A percentile compares a stretch with the other conserved stretches of the same genome.
These are phyloP conservation scores for Nicotiana otophora DNA, from an alignment of 257 asterid genomes.

Conservation along the genomic window DNA sequence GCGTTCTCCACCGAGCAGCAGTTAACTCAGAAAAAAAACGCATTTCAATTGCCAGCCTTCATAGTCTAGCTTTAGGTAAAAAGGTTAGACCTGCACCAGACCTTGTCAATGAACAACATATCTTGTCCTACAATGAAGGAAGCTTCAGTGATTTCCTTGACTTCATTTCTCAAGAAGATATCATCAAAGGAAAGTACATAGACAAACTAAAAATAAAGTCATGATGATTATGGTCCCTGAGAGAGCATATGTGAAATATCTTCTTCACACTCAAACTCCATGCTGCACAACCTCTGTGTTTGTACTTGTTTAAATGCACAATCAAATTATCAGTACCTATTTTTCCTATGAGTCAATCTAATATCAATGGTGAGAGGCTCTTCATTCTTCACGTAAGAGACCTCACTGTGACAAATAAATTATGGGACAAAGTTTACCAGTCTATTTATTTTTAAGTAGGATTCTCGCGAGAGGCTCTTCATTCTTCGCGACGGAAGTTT, in stretches of 20 bases:
- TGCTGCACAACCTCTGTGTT: neutral
- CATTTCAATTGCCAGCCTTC: slow-evolving; percentile 57
- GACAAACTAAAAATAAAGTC: slow-evolving; percentile 34
- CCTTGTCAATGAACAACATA: slow-evolving; percentile 41
- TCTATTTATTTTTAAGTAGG: neutral
- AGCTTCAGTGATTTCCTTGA: slow-evolving; percentile 51
- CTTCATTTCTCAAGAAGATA: slow-evolving; percentile 40
- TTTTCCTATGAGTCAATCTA: neutral
- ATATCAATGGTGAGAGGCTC: neutral
- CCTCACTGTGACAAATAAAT: neutral
- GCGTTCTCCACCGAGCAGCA: slow-evolving; percentile 45
- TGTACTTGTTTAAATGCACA: neutral
- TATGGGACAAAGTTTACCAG: neutral
- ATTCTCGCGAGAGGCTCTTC: neutral
- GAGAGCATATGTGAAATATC: neutral
- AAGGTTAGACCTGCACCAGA: slow-evolving; percentile 44
- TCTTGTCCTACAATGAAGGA: slow-evolving; percentile 39
- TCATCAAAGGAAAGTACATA: slow-evolving; percentile 30
- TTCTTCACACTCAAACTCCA: neutral
- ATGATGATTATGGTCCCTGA: neutral
- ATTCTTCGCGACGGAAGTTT: neutral
- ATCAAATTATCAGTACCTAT: neutral
- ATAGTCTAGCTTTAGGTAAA: slow-evolving; percentile 41
- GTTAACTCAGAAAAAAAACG: slow-evolving; percentile 41
- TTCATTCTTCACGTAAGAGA: neutral